phyloP scores from a whole-genome alignment of 768 basidiomycete species.

The Dentipellis sp. region DNA sequence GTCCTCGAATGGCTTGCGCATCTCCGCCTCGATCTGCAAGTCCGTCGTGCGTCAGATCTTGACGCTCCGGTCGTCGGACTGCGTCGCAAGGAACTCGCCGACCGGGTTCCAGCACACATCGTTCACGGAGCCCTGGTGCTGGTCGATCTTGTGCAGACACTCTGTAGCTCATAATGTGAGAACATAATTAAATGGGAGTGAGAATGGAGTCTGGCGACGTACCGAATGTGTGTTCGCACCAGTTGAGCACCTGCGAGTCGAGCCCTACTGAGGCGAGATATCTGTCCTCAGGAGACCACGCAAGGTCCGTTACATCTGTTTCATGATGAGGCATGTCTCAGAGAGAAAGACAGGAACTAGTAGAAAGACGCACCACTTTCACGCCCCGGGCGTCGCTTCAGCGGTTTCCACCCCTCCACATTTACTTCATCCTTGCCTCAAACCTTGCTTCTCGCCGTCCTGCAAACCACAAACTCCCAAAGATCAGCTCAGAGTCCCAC shows the following conservation, averaged over 20 bases:
- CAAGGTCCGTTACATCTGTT: conserved; percentile 88
- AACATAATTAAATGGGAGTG: not conserved
- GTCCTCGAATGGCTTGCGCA: conserved; percentile 85
- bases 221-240: conserved; percentile 84
- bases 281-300: conserved; percentile 89
- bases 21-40: conserved; percentile 79
- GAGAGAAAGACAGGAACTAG: not conserved
- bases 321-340: conserved; percentile 3
- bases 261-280: conserved; percentile 91
- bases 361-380: conserved; percentile 66
- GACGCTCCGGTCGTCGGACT: conserved; percentile 93
- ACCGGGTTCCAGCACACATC: conserved; percentile 99
- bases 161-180: conserved; percentile 35
- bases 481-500: not conserved
- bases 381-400: conserved; percentile 87
- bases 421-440: conserved; percentile 96
- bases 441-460: conserved; percentile 73
- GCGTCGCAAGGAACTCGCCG: conserved; percentile 94
- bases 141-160: conserved; percentile 72
- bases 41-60: conserved; percentile 95
- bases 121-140: conserved; percentile 95
- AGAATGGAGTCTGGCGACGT: conserved; percentile 15
- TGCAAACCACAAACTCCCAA: conserved; percentile 19
- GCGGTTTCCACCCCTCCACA: conserved; percentile 93
- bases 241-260: conserved; percentile 85